Base-by-base conservation (phyloP, 2,329 filamentous ascomycete genomes). In the Phialemoniopsis sp. region DNA sequence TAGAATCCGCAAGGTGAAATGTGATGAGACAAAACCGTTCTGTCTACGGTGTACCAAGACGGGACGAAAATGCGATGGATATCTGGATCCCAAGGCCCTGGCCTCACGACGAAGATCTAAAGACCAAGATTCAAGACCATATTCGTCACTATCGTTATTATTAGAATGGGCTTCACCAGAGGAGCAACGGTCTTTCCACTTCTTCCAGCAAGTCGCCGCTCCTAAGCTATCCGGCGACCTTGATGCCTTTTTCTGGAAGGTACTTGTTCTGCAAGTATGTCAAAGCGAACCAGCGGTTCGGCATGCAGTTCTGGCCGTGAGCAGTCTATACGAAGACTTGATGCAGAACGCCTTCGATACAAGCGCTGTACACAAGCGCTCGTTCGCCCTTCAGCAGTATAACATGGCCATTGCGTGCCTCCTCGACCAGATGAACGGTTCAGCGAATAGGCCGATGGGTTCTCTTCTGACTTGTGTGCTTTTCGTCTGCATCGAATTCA, bases 41-140 rank as follows among this genome's bases (percentile, higher is more conserved):
- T 80, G 76, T 46, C 55, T 66, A 29, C 68, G 72, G 41, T 80
- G 76, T 49, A 66, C 64, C 28, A 72, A 68, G 40, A 78, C 75
- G 4, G 73, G 76, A 12, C 66, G 76, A 38, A 69, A 65, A 46
- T 80, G 76, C 49, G 76, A 80, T 50, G 76, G 76, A 42, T 79
- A 80, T 41, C 49, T 58, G 9, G 44, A 53, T 43, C 46, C 51
- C 26, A 38, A 36, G 9, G 38, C 47, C 13, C 48, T 60, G 16
- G 52, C 56, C 5, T 42, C 51, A 36, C 45, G 51, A 15, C 50
- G 49, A 13, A 49, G 48, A 5, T 38, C 39, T 16, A 41, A 30
- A 28, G 42, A 28, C 29, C 44, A 29, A 14, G 46, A 37, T 40
- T 26, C 16, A 35, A 30, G 33, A n/a, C 46, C 42, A 13, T 46